Base-by-base conservation (phyloP, 345 rosid species). In the Gossypium arboreum region DNA sequence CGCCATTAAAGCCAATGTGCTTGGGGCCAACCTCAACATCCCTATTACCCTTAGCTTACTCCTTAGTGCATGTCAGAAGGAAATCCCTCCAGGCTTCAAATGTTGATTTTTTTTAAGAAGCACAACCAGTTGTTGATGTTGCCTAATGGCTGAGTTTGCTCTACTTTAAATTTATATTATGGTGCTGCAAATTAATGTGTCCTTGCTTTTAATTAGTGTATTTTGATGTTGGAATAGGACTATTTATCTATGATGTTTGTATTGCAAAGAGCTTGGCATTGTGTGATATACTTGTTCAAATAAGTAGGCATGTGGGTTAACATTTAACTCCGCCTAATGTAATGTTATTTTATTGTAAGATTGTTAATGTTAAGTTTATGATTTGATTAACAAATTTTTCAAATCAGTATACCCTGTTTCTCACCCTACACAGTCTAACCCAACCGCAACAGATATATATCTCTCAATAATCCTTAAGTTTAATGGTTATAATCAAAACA, bases 1-100 rank as follows among this genome's bases (percentile, higher is more conserved):
- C 25, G 90, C 85, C 54, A 81, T 87, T 44, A 87, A 89, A 78
- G 93, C 87, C 43, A 87, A 77, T 48, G 80, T 87, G 43, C 87
- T 89, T 12, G 94, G 90, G 22, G 76, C 81, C 58, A 72, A 84
- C 69, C 73, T 89, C 76, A 77, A 83, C 39, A 59, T 85, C 34
- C 90, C 90, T 0, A 20, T 86, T 8, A 18, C 86, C 0, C 77
- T 87, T 2, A 76, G 85, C 74, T 20, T 80, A 58, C 68, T 89
- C 57, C 48, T 87, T 17, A 83, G 81, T 59, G 83, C 86, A 0
- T 89, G 93, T 45, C 67, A 44, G 51, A 81, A 83, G 80, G 44
- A 80, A 9, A 41, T 87, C 48, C 91, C 94, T 56, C 54, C 82
- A 10, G 87, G 83, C 48, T 87, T 85, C 88, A 54, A 82, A 66